A percentile compares a stretch with the other conserved stretches of the same genome.
phyloP scores from a whole-genome alignment of 148 eudicot genomes.

The Amaranthus cruentus region DNA sequence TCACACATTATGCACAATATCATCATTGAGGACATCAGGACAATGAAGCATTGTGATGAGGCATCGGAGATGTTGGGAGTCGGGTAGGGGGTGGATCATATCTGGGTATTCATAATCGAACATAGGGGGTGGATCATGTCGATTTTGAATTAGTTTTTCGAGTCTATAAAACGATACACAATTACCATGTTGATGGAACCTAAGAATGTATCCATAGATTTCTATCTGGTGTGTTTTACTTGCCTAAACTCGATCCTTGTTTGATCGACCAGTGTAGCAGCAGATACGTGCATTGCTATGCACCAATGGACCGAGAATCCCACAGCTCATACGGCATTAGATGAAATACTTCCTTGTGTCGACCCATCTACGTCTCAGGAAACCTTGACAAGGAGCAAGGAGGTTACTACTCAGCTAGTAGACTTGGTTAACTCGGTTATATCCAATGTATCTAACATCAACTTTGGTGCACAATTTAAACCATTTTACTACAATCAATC shows the following conservation, averaged over 20 bases:
- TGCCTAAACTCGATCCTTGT: neutral
- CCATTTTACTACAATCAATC: constrained; percentile 87
- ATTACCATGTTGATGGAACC: too few species aligned
- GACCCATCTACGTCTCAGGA: constrained; percentile 80
- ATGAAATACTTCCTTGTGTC: constrained; percentile 83
- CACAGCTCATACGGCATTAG: constrained; percentile 77
- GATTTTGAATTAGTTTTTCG: too few species aligned
- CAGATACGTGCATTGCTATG: constrained; percentile 82
- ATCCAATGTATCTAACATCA: constrained; percentile 71
- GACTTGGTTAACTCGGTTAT: constrained; percentile 70
- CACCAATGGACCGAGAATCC: constrained; percentile 80
- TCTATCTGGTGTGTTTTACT: neutral
- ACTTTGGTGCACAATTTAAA: constrained; percentile 55
- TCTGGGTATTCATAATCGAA: too few species aligned
- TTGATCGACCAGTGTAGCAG: constrained; percentile 50
- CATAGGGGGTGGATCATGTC: too few species aligned
- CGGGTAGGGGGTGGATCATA: too few species aligned
- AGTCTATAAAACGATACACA: too few species aligned
- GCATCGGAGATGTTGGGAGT: too few species aligned
- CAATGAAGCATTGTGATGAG: too few species aligned
- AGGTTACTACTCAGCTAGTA: constrained; percentile 73
- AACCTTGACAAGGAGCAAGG: constrained; percentile 64
- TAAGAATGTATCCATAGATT: neutral
- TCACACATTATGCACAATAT: too few species aligned
- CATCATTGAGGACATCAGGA: too few species aligned